Conservation (phyloP, 2,329 filamentous ascomycete species). For the Nemania sp. region DNA sequence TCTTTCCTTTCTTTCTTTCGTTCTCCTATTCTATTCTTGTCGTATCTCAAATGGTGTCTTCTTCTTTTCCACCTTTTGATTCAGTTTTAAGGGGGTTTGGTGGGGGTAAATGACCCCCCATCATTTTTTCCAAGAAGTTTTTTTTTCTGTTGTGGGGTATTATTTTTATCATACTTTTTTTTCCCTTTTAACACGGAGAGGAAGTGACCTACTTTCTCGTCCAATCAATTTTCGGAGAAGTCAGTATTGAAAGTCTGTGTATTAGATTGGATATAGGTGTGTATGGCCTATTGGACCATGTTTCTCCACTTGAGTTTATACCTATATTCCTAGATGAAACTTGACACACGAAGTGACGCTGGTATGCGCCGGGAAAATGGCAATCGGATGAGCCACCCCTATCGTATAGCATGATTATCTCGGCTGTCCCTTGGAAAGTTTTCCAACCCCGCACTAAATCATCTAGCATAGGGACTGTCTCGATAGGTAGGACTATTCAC, state of each 20-base stretch:
- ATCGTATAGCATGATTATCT: not conserved
- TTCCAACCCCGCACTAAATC: not conserved
- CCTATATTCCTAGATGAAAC: constrained; percentile 4
- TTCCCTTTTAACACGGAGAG: not conserved
- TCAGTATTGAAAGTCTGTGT: constrained; percentile 7
- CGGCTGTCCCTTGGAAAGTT: not conserved
- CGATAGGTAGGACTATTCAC: not conserved
- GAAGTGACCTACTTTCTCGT: constrained; percentile 2
- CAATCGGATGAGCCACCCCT: constrained; percentile 6
- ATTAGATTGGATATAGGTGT: constrained; percentile 15
- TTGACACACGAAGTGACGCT: constrained; percentile 1
- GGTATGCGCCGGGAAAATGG: constrained; percentile 27
- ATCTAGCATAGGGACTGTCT: not conserved
- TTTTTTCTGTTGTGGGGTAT: too few relatives aligned
- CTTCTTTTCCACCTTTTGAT: constrained; percentile 1
- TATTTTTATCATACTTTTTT: too few relatives aligned
- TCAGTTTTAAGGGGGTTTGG: not conserved
- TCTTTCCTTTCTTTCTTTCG: not conserved
- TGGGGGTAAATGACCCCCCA: too few relatives aligned
- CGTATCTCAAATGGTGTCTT: not conserved
- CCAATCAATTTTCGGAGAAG: constrained; percentile 8
- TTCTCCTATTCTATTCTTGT: constrained; percentile 1
- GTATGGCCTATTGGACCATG: constrained; percentile 4
- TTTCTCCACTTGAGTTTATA: constrained; percentile 22
- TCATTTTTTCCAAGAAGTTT: too few relatives aligned